These are phyloP conservation scores for Emergomyces orientalis DNA, from an alignment of 2,329 filamentous ascomycete genomes.

Conservation along the genomic window DNA sequence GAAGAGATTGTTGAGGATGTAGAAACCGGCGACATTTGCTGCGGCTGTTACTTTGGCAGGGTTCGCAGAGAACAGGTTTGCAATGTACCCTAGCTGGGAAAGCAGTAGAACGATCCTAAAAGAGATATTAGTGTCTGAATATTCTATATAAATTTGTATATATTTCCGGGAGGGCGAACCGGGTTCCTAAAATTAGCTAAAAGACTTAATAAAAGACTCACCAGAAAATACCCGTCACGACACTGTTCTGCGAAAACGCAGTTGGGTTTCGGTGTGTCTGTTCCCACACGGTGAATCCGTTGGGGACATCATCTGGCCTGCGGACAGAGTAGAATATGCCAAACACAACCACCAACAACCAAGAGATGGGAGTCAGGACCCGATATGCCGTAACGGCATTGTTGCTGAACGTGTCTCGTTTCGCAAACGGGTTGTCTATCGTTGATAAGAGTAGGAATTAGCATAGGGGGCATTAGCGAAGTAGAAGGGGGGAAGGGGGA, in stretches of 20 bases:
- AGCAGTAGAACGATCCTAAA: conserved; percentile 62
- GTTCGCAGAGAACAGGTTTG: conserved; percentile 63
- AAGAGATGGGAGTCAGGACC: conserved; percentile 62
- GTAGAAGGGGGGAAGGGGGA: background rate
- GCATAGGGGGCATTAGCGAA: background rate
- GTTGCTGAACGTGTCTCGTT: conserved; percentile 55
- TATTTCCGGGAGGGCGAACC: background rate
- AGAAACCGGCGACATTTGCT: conserved; percentile 71
- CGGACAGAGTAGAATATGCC: conserved; percentile 66
- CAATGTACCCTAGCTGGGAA: conserved; percentile 65
- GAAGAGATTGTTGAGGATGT: conserved; percentile 76
- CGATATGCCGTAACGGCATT: conserved; percentile 63
- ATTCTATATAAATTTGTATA: background rate
- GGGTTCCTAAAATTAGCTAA: too few relatives aligned
- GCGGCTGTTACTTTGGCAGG: conserved; percentile 56
- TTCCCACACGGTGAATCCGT: conserved; percentile 61
- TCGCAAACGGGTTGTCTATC: conserved; percentile 66
- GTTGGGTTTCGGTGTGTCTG: conserved; percentile 59
- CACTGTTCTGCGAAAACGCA: conserved; percentile 64
- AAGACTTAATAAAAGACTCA: conserved; percentile 28
- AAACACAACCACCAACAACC: conserved; percentile 62
- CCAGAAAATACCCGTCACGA: conserved; percentile 65
- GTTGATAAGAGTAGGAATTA: background rate
- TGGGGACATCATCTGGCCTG: conserved; percentile 52
- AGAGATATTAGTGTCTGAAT: conserved; percentile 7